Conservation (phyloP, 2,329 filamentous ascomycete species). For the Botrytis hyacinthi region DNA sequence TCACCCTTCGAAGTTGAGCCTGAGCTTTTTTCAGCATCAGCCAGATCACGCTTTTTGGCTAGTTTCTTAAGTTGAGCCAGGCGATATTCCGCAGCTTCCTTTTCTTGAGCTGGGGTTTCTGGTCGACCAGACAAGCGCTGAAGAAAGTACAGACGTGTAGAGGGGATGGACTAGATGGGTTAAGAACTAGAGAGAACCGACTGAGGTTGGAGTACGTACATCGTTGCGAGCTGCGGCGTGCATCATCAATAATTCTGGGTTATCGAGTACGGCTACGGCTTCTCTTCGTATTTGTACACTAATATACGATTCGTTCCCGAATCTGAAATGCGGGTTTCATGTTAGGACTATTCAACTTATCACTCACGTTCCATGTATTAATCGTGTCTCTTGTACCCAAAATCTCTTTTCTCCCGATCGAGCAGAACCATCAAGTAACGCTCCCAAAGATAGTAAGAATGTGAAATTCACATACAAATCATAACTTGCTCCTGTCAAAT, state of each 20-base stretch:
- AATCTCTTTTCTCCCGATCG: not conserved
- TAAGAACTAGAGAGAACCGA: not conserved
- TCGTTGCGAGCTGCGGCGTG: slow-evolving; percentile 54
- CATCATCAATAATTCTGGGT: slow-evolving; percentile 58
- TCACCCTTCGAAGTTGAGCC: slow-evolving; percentile 1
- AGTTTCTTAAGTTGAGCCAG: slow-evolving; percentile 4
- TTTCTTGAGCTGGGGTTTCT: slow-evolving; percentile 11
- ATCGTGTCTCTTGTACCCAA: not conserved
- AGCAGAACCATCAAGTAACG: not conserved
- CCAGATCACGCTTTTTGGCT: slow-evolving; percentile 1
- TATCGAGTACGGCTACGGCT: slow-evolving; percentile 55
- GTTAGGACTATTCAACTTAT: not conserved
- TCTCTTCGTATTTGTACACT: slow-evolving; percentile 41
- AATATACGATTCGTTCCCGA: slow-evolving; percentile 32
- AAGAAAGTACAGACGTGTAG: slow-evolving; percentile 55
- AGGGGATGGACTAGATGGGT: slow-evolving; percentile 50
- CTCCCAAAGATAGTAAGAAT: not conserved
- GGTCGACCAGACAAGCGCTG: slow-evolving; percentile 39
- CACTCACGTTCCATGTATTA: not conserved
- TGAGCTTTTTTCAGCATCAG: not conserved
- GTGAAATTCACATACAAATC: slow-evolving; percentile 26
- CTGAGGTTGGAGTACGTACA: slow-evolving; percentile 43
- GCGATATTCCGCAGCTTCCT: not conserved
- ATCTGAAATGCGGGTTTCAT: slow-evolving; percentile 25
- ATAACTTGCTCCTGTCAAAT: slow-evolving; percentile 20